Percentiles rank a stretch among this genome's conserved stretches.
phyloP scores from a whole-genome alignment of 345 rosid species.

The Punica granatum region DNA sequence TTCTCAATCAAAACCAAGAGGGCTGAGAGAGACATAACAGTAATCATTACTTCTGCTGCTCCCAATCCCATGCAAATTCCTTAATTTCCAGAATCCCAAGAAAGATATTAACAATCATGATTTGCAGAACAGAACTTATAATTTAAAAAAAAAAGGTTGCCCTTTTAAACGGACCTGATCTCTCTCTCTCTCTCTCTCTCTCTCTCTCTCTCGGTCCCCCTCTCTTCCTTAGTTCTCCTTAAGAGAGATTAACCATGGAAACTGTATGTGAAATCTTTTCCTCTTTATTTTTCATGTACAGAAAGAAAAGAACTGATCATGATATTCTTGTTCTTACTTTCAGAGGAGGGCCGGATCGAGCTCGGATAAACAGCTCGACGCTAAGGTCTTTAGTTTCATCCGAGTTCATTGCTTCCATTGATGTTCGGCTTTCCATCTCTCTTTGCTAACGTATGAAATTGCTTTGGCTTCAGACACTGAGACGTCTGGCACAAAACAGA shows the following conservation, averaged over 20 bases:
- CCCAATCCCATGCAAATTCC: background rate
- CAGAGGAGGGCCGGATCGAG: conserved; percentile 68
- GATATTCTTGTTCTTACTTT: conserved; percentile 2
- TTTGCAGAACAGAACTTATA: background rate
- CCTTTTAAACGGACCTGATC: too few species aligned
- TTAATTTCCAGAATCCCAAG: background rate
- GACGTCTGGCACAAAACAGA: conserved; percentile 99
- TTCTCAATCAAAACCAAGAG: background rate
- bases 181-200: too few species aligned
- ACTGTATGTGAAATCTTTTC: too few species aligned
- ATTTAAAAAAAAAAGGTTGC: too few species aligned
- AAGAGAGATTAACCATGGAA: too few species aligned
- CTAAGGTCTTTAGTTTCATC: conserved; percentile 47
- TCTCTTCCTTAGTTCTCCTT: too few species aligned
- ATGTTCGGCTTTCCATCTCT: conserved; percentile 7
- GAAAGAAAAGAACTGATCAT: too few species aligned
- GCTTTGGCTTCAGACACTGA: conserved; percentile 53
- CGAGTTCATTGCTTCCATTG: background rate
- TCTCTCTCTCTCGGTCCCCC: too few species aligned
- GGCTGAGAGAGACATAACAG: too few species aligned
- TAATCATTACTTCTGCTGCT: too few species aligned
- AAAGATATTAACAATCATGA: background rate
- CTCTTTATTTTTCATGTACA: too few species aligned
- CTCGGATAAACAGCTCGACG: conserved; percentile 82
- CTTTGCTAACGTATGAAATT: background rate